Conservation (phyloP, 83 land plant genomes). For the Picea mariana region DNA sequence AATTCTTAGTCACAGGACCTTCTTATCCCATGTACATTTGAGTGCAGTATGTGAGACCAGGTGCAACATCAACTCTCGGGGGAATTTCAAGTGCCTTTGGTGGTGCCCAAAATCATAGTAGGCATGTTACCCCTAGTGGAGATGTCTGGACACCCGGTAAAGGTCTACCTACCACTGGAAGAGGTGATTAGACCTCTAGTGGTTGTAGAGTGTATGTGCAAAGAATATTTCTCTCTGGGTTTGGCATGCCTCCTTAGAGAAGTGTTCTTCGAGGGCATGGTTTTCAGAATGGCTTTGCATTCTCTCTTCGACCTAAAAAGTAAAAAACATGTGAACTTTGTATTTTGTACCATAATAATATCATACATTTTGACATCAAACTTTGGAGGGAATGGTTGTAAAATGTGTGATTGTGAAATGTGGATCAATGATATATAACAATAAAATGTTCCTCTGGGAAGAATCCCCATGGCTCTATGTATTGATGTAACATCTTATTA, state of each 20-base stretch:
- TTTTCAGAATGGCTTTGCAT: too few relatives aligned
- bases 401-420: too few relatives aligned
- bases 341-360: too few relatives aligned
- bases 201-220: conserved; percentile 42
- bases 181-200: conserved; percentile 72
- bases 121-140: conserved; percentile 44
- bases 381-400: too few relatives aligned
- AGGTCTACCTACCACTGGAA: conserved; percentile 28
- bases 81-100: conserved; percentile 23
- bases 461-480: too few relatives aligned
- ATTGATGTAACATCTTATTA: too few relatives aligned
- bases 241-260: conserved; percentile 44
- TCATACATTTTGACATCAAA: too few relatives aligned
- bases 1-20: neutral
- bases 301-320: too few relatives aligned
- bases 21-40: conserved; percentile 8
- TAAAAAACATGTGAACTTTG: too few relatives aligned
- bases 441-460: too few relatives aligned
- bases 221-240: conserved; percentile 48
- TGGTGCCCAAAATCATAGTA: conserved; percentile 41
- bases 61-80: conserved; percentile 45
- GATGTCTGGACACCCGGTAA: conserved; percentile 36
- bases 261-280: conserved; percentile 33
- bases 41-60: conserved; percentile 80
- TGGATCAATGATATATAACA: too few relatives aligned